phyloP scores from a whole-genome alignment of 208 protist species.

The Acanthamoeba castellanii region DNA sequence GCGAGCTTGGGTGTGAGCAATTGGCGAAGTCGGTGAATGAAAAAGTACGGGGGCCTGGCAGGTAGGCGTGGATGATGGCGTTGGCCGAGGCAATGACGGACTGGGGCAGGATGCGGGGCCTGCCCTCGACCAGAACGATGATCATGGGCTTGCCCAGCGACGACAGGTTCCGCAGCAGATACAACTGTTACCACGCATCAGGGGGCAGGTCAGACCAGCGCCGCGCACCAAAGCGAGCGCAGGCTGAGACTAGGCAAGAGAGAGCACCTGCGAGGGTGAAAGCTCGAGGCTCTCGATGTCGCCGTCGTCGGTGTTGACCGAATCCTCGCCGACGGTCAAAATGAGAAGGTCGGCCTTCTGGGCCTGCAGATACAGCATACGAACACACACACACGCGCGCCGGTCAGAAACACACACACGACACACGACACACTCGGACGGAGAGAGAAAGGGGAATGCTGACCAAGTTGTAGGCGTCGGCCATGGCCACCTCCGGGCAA shows the following conservation, averaged over 20 bases:
- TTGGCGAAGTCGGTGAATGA: background rate
- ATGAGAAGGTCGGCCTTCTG: conserved; percentile 40
- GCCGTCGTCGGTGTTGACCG: background rate
- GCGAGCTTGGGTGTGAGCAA: background rate
- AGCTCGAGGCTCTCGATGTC: conserved; percentile 29
- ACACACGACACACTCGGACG: background rate
- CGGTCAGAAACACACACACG: background rate
- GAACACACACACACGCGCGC: background rate
- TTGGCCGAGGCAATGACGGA: conserved; percentile 2
- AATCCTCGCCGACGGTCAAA: conserved; percentile 4
- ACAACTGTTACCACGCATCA: background rate
- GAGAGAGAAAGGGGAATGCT: background rate
- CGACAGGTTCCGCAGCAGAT: background rate
- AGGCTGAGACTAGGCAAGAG: background rate
- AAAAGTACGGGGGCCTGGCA: conserved; percentile 52
- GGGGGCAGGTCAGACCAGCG: background rate
- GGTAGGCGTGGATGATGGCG: conserved; percentile 65
- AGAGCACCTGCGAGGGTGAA: background rate
- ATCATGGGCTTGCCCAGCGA: conserved; percentile 60
- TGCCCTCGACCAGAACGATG: conserved; percentile 39
- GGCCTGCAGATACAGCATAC: background rate
- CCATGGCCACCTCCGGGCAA: background rate
- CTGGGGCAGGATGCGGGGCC: conserved; percentile 41
- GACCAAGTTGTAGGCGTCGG: conserved; percentile 10
- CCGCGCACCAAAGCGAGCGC: background rate